These are phyloP conservation scores for Pilobolus umbonatus DNA, from an alignment of 192 early-diverging fungal species.

Conservation along the genomic window DNA sequence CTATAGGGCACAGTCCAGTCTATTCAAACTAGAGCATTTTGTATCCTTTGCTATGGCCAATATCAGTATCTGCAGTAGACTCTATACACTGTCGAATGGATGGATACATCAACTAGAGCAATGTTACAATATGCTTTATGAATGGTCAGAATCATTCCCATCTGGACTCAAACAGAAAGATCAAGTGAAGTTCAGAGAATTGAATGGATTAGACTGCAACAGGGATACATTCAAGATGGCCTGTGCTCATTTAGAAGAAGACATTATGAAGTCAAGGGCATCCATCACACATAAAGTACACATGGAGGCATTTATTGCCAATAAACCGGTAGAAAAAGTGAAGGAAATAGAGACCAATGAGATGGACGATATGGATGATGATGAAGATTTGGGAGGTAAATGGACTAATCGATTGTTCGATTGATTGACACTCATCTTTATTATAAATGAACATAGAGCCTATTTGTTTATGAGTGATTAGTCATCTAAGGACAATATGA, in stretches of 20 bases:
- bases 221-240: conserved; percentile 2
- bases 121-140: conserved; percentile 15
- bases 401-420: too few relatives aligned
- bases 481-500: too few relatives aligned
- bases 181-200: background rate
- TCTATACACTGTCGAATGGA: background rate
- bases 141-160: conserved; percentile 17
- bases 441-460: too few relatives aligned
- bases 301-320: conserved; percentile 9
- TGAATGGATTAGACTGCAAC: background rate
- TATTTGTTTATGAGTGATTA: too few relatives aligned
- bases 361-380: background rate
- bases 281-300: conserved; percentile 13
- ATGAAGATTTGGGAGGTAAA: conserved; percentile 24
- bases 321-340: conserved; percentile 1
- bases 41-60: conserved; percentile 17
- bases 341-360: background rate
- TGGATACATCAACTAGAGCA: conserved; percentile 9
- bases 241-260: background rate
- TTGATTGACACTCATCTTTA: too few relatives aligned
- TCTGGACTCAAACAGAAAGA: conserved; percentile 12
- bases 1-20: conserved; percentile 18
- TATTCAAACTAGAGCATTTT: conserved; percentile 25
- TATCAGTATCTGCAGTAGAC: conserved; percentile 14
- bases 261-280: background rate